phyloP scores from a whole-genome alignment of 176 grass and related monocot genomes.

The Triticum aestivum region IWGSC_CS_RefSeq_v2.1 NC_057807.1:369094380-369094879 shows the following conservation, averaged over 20 bases:
- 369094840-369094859: constrained; percentile 11
- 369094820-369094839: background rate
- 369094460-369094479: background rate
- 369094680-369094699: background rate
- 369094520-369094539: background rate
- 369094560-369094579: background rate
- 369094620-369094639: background rate
- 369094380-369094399: constrained; percentile 73
- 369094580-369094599: background rate
- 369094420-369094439: constrained; percentile 98
- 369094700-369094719: background rate
- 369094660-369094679: background rate
- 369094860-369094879: background rate
- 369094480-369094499: background rate
- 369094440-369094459: constrained; percentile 88
- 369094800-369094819: constrained; percentile 4
- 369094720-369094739: background rate
- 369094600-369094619: background rate
- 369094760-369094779: background rate
- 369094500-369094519: background rate
- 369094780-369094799: background rate
- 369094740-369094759: background rate
- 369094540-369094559: background rate
- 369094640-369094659: background rate
- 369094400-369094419: constrained; percentile 66